Conservation (phyloP, 371 early-diverging fungal species). For the Parasitella parasitica region DNA sequence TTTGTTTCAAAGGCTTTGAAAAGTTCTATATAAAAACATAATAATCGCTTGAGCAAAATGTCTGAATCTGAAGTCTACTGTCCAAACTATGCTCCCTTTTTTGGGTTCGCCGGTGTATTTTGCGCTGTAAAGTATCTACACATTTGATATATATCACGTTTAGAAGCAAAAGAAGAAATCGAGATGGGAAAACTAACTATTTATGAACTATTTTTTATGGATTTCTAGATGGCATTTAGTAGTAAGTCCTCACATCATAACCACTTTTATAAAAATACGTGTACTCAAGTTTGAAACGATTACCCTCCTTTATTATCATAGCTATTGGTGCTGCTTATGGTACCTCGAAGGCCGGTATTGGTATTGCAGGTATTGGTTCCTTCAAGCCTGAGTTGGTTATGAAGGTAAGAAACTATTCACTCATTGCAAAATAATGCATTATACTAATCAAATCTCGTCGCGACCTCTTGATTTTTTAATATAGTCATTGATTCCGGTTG, state of each 20-base stretch:
- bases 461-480: background rate
- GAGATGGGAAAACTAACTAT: background rate
- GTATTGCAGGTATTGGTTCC: slow-evolving; percentile 86
- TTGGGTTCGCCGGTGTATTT: slow-evolving; percentile 54
- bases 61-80: slow-evolving; percentile 43
- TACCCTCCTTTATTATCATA: slow-evolving; percentile 17
- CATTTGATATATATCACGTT: background rate
- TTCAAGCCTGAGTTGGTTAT: slow-evolving; percentile 88
- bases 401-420: slow-evolving; percentile 47
- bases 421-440: background rate
- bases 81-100: slow-evolving; percentile 49
- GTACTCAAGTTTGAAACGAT: background rate
- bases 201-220: background rate
- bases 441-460: background rate
- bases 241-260: slow-evolving; percentile 22
- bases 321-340: slow-evolving; percentile 93
- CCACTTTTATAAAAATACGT: background rate
- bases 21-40: background rate
- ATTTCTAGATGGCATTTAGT: slow-evolving; percentile 41
- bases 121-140: slow-evolving; percentile 33
- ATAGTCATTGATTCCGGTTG: slow-evolving; percentile 79
- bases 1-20: background rate
- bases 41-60: slow-evolving; percentile 6
- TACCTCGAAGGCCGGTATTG: slow-evolving; percentile 90
- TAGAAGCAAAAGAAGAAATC: background rate